Evolutionary conservation across 768 basidiomycete species (phyloP), one percentile per base, ranked within the genome.

Genomic region (Leucogyrophana mollusca): DNA sequence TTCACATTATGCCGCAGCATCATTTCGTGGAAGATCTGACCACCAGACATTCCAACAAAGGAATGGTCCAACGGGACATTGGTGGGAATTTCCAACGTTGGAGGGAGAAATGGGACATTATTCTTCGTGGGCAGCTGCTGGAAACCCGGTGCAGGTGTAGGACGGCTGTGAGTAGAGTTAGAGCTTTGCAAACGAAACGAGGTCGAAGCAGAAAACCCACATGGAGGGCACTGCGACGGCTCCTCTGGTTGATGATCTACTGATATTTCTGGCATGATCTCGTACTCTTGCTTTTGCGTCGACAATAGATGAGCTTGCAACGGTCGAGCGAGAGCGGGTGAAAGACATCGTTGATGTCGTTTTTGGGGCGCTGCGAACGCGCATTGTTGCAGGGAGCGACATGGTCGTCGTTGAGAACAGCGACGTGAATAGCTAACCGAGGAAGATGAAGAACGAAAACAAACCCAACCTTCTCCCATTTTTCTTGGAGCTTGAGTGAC

Each of bases 1-100:
- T 94, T 96, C 56, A 98, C 94, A 47, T 78, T 82, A 62, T 99
- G 96, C 37, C 95, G 80, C 51, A 94, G 84, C 91, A 99, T 95
- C 95, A 99, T 98, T 71, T 99, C 95, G 67, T 99, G 94, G 73
- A 99, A 96, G 62, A 99, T 97, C 68, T 97, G 81, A 21, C 95
- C 95, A 10, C 95, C 95, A 17, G 92, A 91, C 66, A 94, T 79
- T 40, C 95, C 96, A 45, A 98, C 78, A 60, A 99, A 98, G 7
- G 88, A 85, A 57, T 83, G 77, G 64, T 94, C 91, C 49, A 89
- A 68, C 33, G 74, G 74, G 17, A 71, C 68, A 52, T 72, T 73
- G 1, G 77, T 73, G 22, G 69, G 56, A 3, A 70, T 57, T 9
- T 66, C 61, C 27, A 65, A 52, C 20, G 65, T 43, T 30, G 70